phyloP scores from a whole-genome alignment of 805 yeast genomes.

The Candida caryicola region DNA sequence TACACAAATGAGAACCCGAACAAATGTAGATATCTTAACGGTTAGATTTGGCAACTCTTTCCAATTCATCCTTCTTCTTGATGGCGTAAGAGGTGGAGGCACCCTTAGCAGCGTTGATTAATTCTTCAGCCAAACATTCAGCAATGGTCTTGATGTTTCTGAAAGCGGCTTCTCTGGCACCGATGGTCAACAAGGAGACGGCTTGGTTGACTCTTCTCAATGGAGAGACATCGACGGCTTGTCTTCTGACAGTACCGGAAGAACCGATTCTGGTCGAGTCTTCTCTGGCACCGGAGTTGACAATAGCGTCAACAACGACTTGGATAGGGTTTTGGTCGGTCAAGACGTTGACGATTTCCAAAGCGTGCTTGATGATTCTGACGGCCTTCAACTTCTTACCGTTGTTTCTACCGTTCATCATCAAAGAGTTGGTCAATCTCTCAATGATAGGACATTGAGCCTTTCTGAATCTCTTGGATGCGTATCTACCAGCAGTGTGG shows the following conservation, averaged over 20 bases:
- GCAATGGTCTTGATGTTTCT: slow-evolving; percentile 99
- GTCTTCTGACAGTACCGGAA: slow-evolving; percentile 99
- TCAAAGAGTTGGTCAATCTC: slow-evolving; percentile 98
- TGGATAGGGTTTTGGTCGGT: slow-evolving; percentile 99
- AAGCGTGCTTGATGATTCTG: slow-evolving; percentile 98
- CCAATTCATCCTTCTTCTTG: slow-evolving; percentile 99
- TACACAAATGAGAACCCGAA: slow-evolving; percentile 16
- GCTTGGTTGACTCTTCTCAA: slow-evolving; percentile 99
- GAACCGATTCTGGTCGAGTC: slow-evolving; percentile 99
- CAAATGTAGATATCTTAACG: slow-evolving; percentile 62
- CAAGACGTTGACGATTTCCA: slow-evolving; percentile 94
- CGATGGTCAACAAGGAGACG: slow-evolving; percentile 94
- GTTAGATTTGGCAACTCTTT: slow-evolving; percentile 99
- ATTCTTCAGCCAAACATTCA: slow-evolving; percentile 99
- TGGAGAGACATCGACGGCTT: slow-evolving; percentile 99
- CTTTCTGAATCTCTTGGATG: slow-evolving; percentile 99
- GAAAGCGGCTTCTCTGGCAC: slow-evolving; percentile 99
- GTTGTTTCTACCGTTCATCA: slow-evolving; percentile 99
- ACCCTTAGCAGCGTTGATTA: slow-evolving; percentile 99
- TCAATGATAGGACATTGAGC: slow-evolving; percentile 99
- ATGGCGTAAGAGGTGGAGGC: slow-evolving; percentile 99
- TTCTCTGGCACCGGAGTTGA: slow-evolving; percentile 99
- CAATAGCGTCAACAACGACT: slow-evolving; percentile 97
- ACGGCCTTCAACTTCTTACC: slow-evolving; percentile 99
- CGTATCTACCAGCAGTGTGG: slow-evolving; percentile 99